A percentile compares a stretch with the other conserved stretches of the same genome.
phyloP scores from a whole-genome alignment of 768 basidiomycete species.

The Auricularia cornea region DNA sequence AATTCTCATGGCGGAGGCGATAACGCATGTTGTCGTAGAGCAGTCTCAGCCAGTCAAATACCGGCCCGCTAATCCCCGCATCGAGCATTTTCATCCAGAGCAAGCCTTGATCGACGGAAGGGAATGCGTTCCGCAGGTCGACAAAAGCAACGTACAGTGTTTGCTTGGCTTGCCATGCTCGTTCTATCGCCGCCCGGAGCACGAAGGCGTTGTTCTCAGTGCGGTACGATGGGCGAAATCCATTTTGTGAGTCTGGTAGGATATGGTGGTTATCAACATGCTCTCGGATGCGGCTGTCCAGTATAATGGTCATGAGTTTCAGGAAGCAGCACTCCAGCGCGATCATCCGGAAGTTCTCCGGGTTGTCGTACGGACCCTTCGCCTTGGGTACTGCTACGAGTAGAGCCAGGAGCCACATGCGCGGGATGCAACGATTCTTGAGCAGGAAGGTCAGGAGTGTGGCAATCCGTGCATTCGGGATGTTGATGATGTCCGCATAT shows the following conservation, averaged over 20 bases:
- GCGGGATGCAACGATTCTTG: background rate
- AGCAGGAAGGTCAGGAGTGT: background rate
- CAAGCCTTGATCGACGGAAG: slow-evolving; percentile 23
- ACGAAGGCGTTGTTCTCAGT: slow-evolving; percentile 24
- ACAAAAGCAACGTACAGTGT: slow-evolving; percentile 16
- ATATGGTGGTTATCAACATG: background rate
- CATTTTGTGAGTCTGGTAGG: slow-evolving; percentile 24
- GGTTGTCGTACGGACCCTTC: background rate
- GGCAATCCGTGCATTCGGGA: background rate
- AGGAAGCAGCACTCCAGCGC: background rate
- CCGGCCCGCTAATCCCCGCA: slow-evolving; percentile 12
- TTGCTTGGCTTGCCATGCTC: slow-evolving; percentile 3
- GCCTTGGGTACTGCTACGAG: background rate
- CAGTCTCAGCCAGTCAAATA: slow-evolving; percentile 10
- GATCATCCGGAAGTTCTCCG: background rate
- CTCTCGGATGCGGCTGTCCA: too few species aligned
- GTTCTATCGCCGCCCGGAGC: slow-evolving; percentile 15
- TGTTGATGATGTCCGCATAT: background rate
- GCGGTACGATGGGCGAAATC: slow-evolving; percentile 18
- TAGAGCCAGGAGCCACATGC: background rate
- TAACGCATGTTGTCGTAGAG: slow-evolving; percentile 7
- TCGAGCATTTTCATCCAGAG: slow-evolving; percentile 23
- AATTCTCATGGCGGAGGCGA: too few species aligned
- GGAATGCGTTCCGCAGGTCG: slow-evolving; percentile 28
- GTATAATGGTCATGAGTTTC: too few species aligned